Evolutionary conservation across 768 basidiomycete species (phyloP).

Genomic region (Lactarius vividus): DNA sequence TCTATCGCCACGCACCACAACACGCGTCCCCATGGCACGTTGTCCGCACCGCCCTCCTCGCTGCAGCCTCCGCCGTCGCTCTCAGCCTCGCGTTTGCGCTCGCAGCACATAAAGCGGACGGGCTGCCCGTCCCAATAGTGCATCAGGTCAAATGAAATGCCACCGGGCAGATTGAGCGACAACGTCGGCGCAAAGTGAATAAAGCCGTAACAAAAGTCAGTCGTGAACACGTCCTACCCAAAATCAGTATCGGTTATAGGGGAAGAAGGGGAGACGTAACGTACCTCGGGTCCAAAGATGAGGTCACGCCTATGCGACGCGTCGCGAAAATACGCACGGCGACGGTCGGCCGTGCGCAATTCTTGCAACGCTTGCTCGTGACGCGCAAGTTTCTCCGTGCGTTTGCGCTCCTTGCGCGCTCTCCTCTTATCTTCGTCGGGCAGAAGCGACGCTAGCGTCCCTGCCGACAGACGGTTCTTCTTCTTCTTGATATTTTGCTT

Average conservation of each 20-base stretch:
- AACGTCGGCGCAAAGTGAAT: conserved; percentile 66
- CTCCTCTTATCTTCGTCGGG: conserved; percentile 13
- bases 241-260: conserved; percentile 6
- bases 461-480: conserved; percentile 19
- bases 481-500: background rate
- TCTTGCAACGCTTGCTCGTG: conserved; percentile 22
- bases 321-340: conserved; percentile 64
- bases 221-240: conserved; percentile 64
- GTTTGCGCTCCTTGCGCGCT: conserved; percentile 21
- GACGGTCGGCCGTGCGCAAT: conserved; percentile 42
- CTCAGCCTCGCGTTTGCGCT: conserved; percentile 39
- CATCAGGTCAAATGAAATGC: conserved; percentile 77
- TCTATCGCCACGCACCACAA: conserved; percentile 52
- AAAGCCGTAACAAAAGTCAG: conserved; percentile 87
- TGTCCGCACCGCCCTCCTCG: background rate
- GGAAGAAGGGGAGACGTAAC: background rate
- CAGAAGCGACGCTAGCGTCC: conserved; percentile 13
- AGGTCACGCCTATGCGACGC: conserved; percentile 55
- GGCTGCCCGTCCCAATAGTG: conserved; percentile 95
- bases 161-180: conserved; percentile 74
- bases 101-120: conserved; percentile 82
- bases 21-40: conserved; percentile 37
- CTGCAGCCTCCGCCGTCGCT: conserved; percentile 20
- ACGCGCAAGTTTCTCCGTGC: conserved; percentile 17
- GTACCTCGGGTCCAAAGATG: conserved; percentile 62